Base-by-base conservation (phyloP, 805 yeast genomes). In the Kuraishia ogatae region DNA sequence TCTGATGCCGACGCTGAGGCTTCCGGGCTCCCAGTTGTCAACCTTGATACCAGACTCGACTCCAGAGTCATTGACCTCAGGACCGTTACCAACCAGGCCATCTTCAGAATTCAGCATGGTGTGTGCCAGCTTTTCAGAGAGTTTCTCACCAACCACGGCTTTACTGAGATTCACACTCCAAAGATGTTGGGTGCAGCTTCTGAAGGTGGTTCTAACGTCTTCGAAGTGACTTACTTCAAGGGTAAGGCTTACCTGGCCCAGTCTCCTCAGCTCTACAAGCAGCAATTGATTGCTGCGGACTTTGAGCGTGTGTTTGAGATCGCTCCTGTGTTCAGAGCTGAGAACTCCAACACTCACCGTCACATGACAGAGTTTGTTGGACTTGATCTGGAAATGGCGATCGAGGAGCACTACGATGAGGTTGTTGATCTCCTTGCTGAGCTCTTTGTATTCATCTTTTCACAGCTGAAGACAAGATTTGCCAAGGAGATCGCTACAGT, bases 301-400 rank as follows among this genome's bases (percentile, higher is more conserved):
- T 94, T 93, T 65, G 99, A 94, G 78, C 84, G 83, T 66, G 99
- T 94, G 52, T 94, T 83, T 69, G 99, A 94, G 77, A 81, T 94
- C 66, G 98, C 94, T 1, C 98, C 99, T 43, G 98, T 94, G 50
- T 94, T 94, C 82, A 84, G 99, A 75, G 99, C 99, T 56, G 99
- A 94, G 74, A 93, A 94, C 80, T 93, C 98, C 59, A 92, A 94
- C 78, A 93, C 99, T 21, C 98, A 94, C 73, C 92, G 99, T 77
- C 99, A 94, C 74, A 86, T 94, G 96, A 94, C 99, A 56, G 99
- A 94, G 75, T 94, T 94, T 71, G 88, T 87, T 59, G 99, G 99
- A 57, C 84, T 96, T 65, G 99, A 94, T 79, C 75, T 94, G 75
- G 99, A 94, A 75, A 91, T 94, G 96, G 89, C 97, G 11, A 88